Conservation (phyloP, 2,329 filamentous ascomycete genomes). For the Leptographium lundbergii region DNA sequence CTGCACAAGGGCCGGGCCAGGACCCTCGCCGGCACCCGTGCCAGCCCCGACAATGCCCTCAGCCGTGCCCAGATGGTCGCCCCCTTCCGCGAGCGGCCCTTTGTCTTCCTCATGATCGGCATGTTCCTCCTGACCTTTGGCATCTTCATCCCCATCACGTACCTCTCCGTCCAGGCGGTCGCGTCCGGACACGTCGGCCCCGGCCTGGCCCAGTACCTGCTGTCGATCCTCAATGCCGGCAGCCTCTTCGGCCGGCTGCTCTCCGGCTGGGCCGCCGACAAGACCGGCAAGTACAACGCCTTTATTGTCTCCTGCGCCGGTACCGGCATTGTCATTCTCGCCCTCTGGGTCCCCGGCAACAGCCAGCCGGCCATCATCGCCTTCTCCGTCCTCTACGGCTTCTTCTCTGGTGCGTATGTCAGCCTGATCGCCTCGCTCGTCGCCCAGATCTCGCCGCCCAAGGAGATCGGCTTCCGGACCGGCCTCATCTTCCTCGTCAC, state of each 20-base stretch:
- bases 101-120: conserved; percentile 11
- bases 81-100: conserved; percentile 13
- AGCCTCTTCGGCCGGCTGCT: conserved; percentile 23
- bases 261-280: conserved; percentile 19
- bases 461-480: conserved; percentile 40
- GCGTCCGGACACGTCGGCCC: conserved; percentile 10
- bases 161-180: conserved; percentile 14
- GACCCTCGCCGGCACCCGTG: too few relatives aligned
- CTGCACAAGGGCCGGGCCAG: neutral
- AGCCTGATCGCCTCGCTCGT: conserved; percentile 25
- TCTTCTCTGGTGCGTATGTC: conserved; percentile 28
- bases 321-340: conserved; percentile 24
- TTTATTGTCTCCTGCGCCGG: conserved; percentile 32
- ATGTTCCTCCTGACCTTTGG: conserved; percentile 15
- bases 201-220: conserved; percentile 14
- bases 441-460: conserved; percentile 40
- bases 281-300: conserved; percentile 25
- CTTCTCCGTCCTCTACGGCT: conserved; percentile 29
- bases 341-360: conserved; percentile 28
- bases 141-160: conserved; percentile 16
- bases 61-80: conserved; percentile 3
- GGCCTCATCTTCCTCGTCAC: conserved; percentile 38
- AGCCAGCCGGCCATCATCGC: conserved; percentile 19
- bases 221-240: conserved; percentile 16
- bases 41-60: neutral